A percentile compares a stretch with the other conserved stretches of the same genome.
Evolutionary conservation across 2,329 filamentous ascomycete genomes (phyloP).

Genomic region (Fusarium sp.): DNA sequence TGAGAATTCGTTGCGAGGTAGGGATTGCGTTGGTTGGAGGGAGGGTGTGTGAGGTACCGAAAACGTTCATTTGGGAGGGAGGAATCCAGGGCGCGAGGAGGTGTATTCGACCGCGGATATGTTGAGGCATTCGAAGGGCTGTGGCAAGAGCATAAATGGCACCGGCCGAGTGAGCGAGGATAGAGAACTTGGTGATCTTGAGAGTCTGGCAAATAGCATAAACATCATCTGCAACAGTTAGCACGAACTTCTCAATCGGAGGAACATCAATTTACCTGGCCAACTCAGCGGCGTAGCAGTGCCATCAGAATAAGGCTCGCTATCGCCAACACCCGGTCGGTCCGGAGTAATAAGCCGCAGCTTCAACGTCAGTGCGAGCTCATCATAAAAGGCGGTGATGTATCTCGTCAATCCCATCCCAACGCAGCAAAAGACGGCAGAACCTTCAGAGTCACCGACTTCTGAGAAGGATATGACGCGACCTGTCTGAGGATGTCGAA

Average conservation of each 20-base stretch:
- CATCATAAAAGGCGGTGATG: constrained; percentile 96
- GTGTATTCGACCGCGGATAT: constrained; percentile 93
- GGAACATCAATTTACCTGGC: constrained; percentile 73
- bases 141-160: constrained; percentile 98
- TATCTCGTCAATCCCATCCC: constrained; percentile 98
- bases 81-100: constrained; percentile 97
- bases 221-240: constrained; percentile 70
- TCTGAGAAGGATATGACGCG: constrained; percentile 95
- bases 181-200: constrained; percentile 94
- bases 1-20: constrained; percentile 88
- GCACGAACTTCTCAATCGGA: neutral
- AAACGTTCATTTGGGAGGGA: constrained; percentile 87
- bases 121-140: constrained; percentile 92
- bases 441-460: constrained; percentile 90
- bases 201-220: constrained; percentile 92
- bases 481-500: constrained; percentile 85
- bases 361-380: constrained; percentile 87
- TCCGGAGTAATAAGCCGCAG: constrained; percentile 93
- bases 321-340: constrained; percentile 91
- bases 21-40: constrained; percentile 88
- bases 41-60: constrained; percentile 76
- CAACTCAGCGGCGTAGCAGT: constrained; percentile 89
- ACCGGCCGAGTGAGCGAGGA: constrained; percentile 94
- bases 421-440: constrained; percentile 94
- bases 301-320: constrained; percentile 83